Conservation (phyloP, 2,329 filamentous ascomycete genomes). For the Penicillium concentricum region DNA sequence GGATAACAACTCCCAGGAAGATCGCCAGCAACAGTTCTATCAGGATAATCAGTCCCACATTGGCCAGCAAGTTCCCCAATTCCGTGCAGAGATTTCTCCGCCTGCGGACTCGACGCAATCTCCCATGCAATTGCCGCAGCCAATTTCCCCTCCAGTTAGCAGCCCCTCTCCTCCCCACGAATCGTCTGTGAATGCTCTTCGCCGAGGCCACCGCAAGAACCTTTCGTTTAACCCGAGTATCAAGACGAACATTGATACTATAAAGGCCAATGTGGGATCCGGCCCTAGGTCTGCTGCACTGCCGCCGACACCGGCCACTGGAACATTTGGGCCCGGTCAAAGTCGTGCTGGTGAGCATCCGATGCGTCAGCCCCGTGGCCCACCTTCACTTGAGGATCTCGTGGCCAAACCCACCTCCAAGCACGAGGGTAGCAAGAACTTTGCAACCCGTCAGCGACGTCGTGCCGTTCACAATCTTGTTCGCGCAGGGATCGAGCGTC, state of each 20-base stretch:
- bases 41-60: constrained; percentile 46
- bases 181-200: constrained; percentile 87
- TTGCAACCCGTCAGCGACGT: constrained; percentile 85
- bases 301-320: constrained; percentile 75
- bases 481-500: constrained; percentile 82
- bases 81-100: constrained; percentile 79
- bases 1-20: constrained; percentile 61
- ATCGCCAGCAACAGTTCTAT: constrained; percentile 34
- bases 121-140: constrained; percentile 61
- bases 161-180: constrained; percentile 69
- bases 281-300: constrained; percentile 78
- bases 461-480: constrained; percentile 90
- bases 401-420: constrained; percentile 85
- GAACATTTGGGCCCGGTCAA: constrained; percentile 89
- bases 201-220: constrained; percentile 88
- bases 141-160: constrained; percentile 61
- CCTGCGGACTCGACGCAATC: constrained; percentile 63
- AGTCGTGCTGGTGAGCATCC: constrained; percentile 93
- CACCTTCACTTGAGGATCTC: constrained; percentile 88
- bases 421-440: constrained; percentile 96
- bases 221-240: constrained; percentile 65
- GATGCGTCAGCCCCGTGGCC: constrained; percentile 85
- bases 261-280: constrained; percentile 53
- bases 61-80: constrained; percentile 58
- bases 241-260: constrained; percentile 46